These are phyloP conservation scores for Chrysoporthe cubensis DNA, from an alignment of 2,329 filamentous ascomycete species.

Conservation along the genomic window DNA sequence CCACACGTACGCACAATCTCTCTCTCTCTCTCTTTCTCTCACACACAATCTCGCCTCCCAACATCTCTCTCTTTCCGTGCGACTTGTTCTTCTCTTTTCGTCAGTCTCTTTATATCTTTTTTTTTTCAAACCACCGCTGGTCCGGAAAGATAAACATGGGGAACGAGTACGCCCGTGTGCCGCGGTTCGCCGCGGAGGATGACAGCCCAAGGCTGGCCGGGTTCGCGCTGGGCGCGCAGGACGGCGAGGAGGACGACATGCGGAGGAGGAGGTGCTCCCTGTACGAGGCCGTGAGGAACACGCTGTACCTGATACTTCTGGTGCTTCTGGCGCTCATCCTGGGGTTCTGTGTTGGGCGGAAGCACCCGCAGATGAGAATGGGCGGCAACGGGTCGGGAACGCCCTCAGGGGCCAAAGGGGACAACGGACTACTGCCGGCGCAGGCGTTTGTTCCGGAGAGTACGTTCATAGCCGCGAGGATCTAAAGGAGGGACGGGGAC, in stretches of 20 bases:
- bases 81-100: background rate
- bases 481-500: background rate
- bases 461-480: background rate
- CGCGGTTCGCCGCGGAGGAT: conserved; percentile 1
- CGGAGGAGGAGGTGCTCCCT: background rate
- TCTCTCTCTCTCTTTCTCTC: background rate
- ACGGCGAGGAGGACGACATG: background rate
- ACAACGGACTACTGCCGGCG: conserved; percentile 7
- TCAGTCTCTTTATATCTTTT: background rate
- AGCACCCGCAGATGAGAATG: conserved; percentile 18
- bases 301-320: conserved; percentile 1
- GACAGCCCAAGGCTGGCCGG: background rate
- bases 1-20: background rate
- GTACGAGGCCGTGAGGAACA: conserved; percentile 11
- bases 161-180: background rate
- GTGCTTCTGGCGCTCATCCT: conserved; percentile 9
- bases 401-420: background rate
- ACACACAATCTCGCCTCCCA: background rate
- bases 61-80: background rate
- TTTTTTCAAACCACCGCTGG: background rate
- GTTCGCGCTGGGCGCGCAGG: background rate
- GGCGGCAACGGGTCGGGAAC: background rate
- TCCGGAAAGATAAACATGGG: background rate
- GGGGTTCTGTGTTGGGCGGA: conserved; percentile 20
- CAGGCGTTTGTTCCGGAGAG: conserved; percentile 24